These are phyloP conservation scores for Gaertneriomyces semiglobifer DNA, from an alignment of 192 early-diverging fungal genomes.

Conservation along the genomic window DNA sequence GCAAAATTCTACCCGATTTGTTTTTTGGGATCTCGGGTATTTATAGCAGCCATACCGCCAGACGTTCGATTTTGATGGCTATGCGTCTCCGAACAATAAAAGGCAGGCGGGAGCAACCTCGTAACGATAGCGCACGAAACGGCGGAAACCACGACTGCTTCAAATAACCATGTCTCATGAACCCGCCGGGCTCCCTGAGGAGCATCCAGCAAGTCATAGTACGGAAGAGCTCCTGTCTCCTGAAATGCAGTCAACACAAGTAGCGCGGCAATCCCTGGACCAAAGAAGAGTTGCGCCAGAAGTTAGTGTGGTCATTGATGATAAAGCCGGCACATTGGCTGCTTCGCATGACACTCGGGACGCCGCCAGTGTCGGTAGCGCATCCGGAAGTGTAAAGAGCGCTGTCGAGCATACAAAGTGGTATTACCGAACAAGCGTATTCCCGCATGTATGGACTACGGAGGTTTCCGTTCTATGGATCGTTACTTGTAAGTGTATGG, in stretches of 20 bases:
- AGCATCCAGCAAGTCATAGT: too few species aligned
- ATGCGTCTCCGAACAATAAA: too few species aligned
- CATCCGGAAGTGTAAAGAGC: background rate
- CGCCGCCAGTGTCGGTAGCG: conserved; percentile 1
- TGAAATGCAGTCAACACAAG: background rate
- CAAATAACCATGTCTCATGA: too few species aligned
- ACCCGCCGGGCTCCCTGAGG: too few species aligned
- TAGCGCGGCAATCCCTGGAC: background rate
- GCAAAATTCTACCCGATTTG: too few species aligned
- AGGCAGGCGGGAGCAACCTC: too few species aligned
- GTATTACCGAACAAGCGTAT: background rate
- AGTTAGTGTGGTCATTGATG: background rate
- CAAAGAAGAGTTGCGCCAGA: background rate
- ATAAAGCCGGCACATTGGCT: background rate
- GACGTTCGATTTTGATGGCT: too few species aligned
- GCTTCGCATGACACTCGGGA: background rate
- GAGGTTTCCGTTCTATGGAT: conserved; percentile 14
- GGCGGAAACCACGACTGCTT: too few species aligned
- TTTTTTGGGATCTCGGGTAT: too few species aligned
- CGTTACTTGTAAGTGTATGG: conserved; percentile 4
- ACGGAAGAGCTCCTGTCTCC: too few species aligned
- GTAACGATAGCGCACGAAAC: too few species aligned
- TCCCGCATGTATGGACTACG: conserved; percentile 13
- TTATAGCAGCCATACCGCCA: too few species aligned
- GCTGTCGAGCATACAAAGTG: background rate